Base-by-base conservation (phyloP, 257 asterid genomes). In the Gentiana macrophylla region DNA sequence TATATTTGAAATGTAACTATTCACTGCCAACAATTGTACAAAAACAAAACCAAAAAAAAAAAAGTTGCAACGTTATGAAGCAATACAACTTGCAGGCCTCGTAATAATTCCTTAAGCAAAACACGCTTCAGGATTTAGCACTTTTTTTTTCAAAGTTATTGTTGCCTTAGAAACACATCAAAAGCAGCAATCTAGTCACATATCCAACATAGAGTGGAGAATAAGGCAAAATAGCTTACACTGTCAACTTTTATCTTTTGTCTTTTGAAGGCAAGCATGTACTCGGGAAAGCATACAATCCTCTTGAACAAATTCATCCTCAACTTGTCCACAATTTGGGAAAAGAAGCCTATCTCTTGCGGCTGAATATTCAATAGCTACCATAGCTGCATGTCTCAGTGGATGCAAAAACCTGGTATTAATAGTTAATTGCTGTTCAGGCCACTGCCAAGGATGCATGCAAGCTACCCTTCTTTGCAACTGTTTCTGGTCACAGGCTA, bases 381-480 rank as follows among this genome's bases (percentile, higher is more conserved):
- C 86, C 70, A 88, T 74, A 53, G 95, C 94, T 57, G 99, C 95
- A 71, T 88, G 99, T 53, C 70, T 68, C 70, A 88, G 66, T 62
- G 99, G 97, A 77, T 85, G 93, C 82, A 86, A 81, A n/a, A 73
- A 69, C 55, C 64, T 66, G 2, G 65, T 67, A 62, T 45, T 62
- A 15, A 61, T 38, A 69, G 37, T 50, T 24, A 69, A 63, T 62
- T 10, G 65, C 57, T 63, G 81, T 64, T 75, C 84, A 47, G 78
- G 57, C 97, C 95, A 88, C 53, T 62, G 66, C 85, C 78, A 74
- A 36, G 99, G 99, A 77, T 80, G 66, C 62, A 92, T 70, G 69
- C 97, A 92, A 53, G 86, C 65, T n/a, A 84, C 86, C 50, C 50
- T 60, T 56, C 52, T 35, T 56, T 48, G 52, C 50, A 69, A 63